Percentiles rank a stretch among this genome's conserved stretches.
phyloP scores from a whole-genome alignment of 2,329 filamentous ascomycete genomes.

The Dothiorella sarmentorum region DNA sequence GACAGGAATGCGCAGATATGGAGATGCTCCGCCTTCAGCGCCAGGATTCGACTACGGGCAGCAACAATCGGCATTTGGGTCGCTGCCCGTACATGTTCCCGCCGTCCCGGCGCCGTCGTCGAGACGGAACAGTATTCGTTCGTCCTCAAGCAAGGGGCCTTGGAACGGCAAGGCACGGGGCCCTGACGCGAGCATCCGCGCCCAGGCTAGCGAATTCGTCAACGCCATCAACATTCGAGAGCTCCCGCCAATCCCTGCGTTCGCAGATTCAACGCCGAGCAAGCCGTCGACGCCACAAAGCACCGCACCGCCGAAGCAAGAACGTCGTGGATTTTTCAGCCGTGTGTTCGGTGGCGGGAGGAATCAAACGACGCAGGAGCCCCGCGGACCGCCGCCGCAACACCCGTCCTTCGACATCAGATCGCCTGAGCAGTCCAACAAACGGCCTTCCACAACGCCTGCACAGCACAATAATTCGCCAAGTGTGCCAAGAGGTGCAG shows the following conservation, averaged over 20 bases:
- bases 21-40: slow-evolving; percentile 40
- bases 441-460: slow-evolving; percentile 17
- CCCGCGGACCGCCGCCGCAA: slow-evolving; percentile 2
- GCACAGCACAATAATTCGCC: slow-evolving; percentile 19
- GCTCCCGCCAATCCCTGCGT: slow-evolving; percentile 44
- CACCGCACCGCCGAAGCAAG: slow-evolving; percentile 42
- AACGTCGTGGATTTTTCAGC: slow-evolving; percentile 84
- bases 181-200: slow-evolving; percentile 40
- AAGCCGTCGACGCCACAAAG: slow-evolving; percentile 44
- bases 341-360: slow-evolving; percentile 68
- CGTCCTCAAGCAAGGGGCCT: slow-evolving; percentile 50
- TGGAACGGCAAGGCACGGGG: slow-evolving; percentile 43
- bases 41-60: slow-evolving; percentile 28
- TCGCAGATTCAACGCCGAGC: slow-evolving; percentile 50
- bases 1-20: slow-evolving; percentile 65
- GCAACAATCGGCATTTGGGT: slow-evolving; percentile 36
- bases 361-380: slow-evolving; percentile 14
- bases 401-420: slow-evolving; percentile 17
- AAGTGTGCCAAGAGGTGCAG: neutral
- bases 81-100: slow-evolving; percentile 45
- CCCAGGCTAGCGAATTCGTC: slow-evolving; percentile 48
- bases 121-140: slow-evolving; percentile 54
- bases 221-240: slow-evolving; percentile 43
- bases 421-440: slow-evolving; percentile 11
- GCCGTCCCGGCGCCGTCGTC: slow-evolving; percentile 24